Conservation (phyloP, 345 rosid genomes). For the Murraya koenigii region DNA sequence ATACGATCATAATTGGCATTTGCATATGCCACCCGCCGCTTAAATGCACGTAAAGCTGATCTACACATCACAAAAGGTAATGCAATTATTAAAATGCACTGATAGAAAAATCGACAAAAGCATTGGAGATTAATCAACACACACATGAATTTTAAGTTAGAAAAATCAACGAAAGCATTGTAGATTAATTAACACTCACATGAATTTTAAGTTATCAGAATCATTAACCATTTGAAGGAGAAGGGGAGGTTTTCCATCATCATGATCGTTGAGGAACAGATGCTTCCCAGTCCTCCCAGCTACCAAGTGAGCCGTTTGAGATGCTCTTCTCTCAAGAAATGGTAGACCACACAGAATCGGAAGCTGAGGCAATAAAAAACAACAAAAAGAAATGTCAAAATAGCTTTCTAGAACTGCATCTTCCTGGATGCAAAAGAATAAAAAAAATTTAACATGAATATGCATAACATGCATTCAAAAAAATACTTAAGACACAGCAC, state of each 20-base stretch:
- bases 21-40: conserved; percentile 90
- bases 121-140: conserved; percentile 13
- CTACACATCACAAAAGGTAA: conserved; percentile 41
- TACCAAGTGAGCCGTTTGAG: conserved; percentile 80
- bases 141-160: conserved; percentile 72
- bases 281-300: conserved; percentile 93
- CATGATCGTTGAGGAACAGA: conserved; percentile 80
- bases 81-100: conserved; percentile 3
- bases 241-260: conserved; percentile 77
- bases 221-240: conserved; percentile 87
- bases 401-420: not conserved
- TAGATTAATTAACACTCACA: conserved; percentile 42
- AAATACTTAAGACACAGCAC: not conserved
- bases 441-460: not conserved
- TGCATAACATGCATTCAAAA: not conserved
- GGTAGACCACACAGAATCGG: conserved; percentile 92
- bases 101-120: not conserved
- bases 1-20: conserved; percentile 87
- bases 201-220: conserved; percentile 62
- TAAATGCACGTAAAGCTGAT: conserved; percentile 78
- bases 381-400: not conserved
- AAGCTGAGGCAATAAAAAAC: conserved; percentile 45
- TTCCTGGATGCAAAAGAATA: not conserved
- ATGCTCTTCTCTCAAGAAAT: conserved; percentile 83
- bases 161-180: not conserved